These are phyloP conservation scores for Esteya vermicola DNA, from an alignment of 2,329 filamentous ascomycete genomes.

Conservation along the genomic window DNA sequence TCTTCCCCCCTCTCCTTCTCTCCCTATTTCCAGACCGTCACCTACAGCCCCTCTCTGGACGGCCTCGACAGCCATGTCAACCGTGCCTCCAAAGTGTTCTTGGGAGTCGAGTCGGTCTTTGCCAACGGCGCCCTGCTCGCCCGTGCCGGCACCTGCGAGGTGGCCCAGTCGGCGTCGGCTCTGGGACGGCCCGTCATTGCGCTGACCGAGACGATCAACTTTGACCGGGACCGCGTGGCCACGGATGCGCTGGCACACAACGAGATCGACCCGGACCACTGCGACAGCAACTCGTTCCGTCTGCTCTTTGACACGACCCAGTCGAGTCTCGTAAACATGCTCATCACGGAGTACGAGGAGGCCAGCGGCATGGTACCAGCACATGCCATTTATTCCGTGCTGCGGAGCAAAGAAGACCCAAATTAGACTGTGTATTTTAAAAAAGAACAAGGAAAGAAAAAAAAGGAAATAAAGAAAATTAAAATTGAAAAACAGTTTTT, in stretches of 20 bases:
- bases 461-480: neutral
- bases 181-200: conserved; percentile 70
- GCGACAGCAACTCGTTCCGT: conserved; percentile 35
- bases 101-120: conserved; percentile 90
- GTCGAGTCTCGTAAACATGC: conserved; percentile 71
- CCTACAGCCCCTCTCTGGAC: conserved; percentile 65
- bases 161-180: conserved; percentile 70
- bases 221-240: conserved; percentile 70
- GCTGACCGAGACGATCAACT: conserved; percentile 90
- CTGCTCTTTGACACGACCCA: conserved; percentile 89
- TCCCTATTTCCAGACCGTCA: conserved; percentile 32
- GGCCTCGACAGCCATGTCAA: conserved; percentile 62
- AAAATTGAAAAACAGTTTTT: neutral
- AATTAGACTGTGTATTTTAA: conserved; percentile 19
- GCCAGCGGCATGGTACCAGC: conserved; percentile 79
- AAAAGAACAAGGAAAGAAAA: neutral
- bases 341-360: conserved; percentile 87
- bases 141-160: conserved; percentile 70
- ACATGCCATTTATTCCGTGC: conserved; percentile 60
- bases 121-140: conserved; percentile 87
- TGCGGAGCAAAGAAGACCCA: conserved; percentile 43
- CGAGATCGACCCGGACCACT: conserved; percentile 70
- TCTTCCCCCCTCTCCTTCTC: too few species aligned
- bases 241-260: conserved; percentile 90
- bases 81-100: conserved; percentile 52